phyloP scores from a whole-genome alignment of 225 moss, liverwort and hornwort genomes.

The Antitrichia curtipendula region DNA sequence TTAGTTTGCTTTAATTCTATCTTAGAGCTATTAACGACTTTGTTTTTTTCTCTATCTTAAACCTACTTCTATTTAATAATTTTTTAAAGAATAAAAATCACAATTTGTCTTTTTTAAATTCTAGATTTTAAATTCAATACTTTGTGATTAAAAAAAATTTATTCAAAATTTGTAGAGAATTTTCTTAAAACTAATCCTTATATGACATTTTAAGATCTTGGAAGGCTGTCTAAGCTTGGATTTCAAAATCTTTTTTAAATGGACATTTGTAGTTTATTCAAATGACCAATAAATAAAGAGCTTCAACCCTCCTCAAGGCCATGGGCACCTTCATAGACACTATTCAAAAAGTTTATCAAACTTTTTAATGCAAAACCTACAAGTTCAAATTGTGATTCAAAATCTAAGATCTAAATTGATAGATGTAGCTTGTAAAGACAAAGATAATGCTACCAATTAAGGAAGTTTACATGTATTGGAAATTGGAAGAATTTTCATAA shows the following conservation, averaged over 20 bases:
- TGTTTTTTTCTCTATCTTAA: no score
- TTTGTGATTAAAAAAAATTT: accelerated
- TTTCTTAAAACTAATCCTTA: accelerated
- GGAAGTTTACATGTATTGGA: background rate
- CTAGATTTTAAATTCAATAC: background rate
- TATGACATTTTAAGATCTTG: accelerated
- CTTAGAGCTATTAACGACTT: background rate
- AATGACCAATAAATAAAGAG: background rate
- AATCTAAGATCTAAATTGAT: background rate
- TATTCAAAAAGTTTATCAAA: background rate
- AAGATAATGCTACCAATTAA: background rate
- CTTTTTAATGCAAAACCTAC: background rate
- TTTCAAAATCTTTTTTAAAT: background rate
- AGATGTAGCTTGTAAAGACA: background rate
- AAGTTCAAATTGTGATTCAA: background rate
- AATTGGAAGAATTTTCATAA: background rate
- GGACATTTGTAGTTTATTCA: background rate
- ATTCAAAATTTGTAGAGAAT: accelerated
- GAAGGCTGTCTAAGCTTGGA: accelerated
- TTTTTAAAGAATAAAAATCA: no score
- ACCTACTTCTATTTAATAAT: accelerated
- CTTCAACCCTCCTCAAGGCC: accelerated
- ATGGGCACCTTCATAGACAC: accelerated
- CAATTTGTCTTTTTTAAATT: accelerated
- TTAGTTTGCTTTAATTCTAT: background rate